Base-by-base conservation (phyloP, 495 filamentous ascomycete species). In the Aspergillus saccharolyticus region DNA sequence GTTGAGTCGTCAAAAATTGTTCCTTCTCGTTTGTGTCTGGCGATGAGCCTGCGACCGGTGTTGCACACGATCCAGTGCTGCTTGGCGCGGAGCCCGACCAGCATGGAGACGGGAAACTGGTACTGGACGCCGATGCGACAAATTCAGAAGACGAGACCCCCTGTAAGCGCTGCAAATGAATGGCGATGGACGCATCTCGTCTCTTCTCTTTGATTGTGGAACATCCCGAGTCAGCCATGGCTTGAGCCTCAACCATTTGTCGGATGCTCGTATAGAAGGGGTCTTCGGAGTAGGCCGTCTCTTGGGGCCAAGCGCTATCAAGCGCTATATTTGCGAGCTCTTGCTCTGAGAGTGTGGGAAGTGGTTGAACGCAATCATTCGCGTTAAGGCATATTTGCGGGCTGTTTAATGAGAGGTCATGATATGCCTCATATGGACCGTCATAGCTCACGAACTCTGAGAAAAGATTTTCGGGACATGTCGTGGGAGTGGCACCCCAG, bases 131-230 rank as follows among this genome's bases (percentile, higher is more conserved):
- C 10, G 67, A 66, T 1, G 66, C 68, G 50, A 70, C 65, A 22
- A 68, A 45, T 2, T 74, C 69, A 1, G 61, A 58, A 15, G 70
- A 54, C 1, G 70, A 59, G 42, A 64, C 63, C 58, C 74, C 67
- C 43, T 70, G 70, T 10, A 76, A 54, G 8, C 75, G 68, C 52
- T 77, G 72, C 30, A 78, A 43, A 33, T 77, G 74, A 25, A 77
- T 18, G 8, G 70, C 74, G 54, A 78, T 78, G 5, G 72, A 66
- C 5, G 75, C 74, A 44, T 78, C 75, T 15, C 68, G 66, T 43
- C 73, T 70, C 68, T 78, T 78, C 62, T 77, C 72, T 57, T 78
- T 78, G 44, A 63, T 55, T 5, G 75, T 72, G 28, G 66, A 64
- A 33, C 61, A 58, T 19, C 74, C 60, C 1, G 66, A 47, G 53